A percentile compares a stretch with the other conserved stretches of the same genome.
Evolutionary conservation across 352 stramenopile genomes (phyloP).

Genomic region (Phytophthora sojae): DNA sequence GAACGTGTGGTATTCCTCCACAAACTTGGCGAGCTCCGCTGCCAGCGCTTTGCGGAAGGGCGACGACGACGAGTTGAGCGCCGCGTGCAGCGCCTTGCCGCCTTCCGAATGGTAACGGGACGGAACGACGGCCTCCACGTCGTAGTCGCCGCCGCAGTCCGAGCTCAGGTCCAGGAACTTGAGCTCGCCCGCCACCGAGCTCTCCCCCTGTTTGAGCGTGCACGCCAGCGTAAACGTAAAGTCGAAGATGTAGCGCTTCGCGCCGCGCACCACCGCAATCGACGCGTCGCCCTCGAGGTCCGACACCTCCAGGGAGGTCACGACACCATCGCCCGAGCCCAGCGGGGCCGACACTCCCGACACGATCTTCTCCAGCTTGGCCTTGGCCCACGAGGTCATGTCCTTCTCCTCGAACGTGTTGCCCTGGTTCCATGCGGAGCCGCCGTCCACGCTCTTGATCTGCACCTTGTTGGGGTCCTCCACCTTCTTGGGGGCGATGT

Average conservation of each 20-base stretch:
- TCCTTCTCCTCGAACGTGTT: slow-evolving; percentile 95
- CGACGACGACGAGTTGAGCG: slow-evolving; percentile 55
- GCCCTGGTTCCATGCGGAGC: slow-evolving; percentile 94
- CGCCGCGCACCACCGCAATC: slow-evolving; percentile 92
- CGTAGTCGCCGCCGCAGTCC: slow-evolving; percentile 72
- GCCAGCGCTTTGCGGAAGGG: slow-evolving; percentile 72
- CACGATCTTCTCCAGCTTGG: slow-evolving; percentile 73
- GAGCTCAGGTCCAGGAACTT: slow-evolving; percentile 88
- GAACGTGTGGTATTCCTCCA: slow-evolving; percentile 79
- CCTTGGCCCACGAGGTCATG: slow-evolving; percentile 90
- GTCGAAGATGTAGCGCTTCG: slow-evolving; percentile 94
- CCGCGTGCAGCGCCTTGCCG: slow-evolving; percentile 76
- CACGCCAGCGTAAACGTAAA: slow-evolving; percentile 73
- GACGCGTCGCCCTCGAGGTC: slow-evolving; percentile 93
- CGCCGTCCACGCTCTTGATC: slow-evolving; percentile 87
- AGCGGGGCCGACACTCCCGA: slow-evolving; percentile 48
- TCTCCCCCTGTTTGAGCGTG: slow-evolving; percentile 40
- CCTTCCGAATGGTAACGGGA: slow-evolving; percentile 72
- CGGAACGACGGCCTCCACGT: slow-evolving; percentile 74
- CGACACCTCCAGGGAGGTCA: slow-evolving; percentile 73
- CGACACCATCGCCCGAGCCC: slow-evolving; percentile 43
- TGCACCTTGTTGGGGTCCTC: slow-evolving; percentile 73
- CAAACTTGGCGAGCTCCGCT: slow-evolving; percentile 63
- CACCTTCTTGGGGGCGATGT: slow-evolving; percentile 93
- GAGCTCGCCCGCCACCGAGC: slow-evolving; percentile 53